Evolutionary conservation across 2,329 filamentous ascomycete genomes (phyloP), one percentile per base, ranked within the genome.

Genomic region (Colletotrichum tofieldiae): DNA sequence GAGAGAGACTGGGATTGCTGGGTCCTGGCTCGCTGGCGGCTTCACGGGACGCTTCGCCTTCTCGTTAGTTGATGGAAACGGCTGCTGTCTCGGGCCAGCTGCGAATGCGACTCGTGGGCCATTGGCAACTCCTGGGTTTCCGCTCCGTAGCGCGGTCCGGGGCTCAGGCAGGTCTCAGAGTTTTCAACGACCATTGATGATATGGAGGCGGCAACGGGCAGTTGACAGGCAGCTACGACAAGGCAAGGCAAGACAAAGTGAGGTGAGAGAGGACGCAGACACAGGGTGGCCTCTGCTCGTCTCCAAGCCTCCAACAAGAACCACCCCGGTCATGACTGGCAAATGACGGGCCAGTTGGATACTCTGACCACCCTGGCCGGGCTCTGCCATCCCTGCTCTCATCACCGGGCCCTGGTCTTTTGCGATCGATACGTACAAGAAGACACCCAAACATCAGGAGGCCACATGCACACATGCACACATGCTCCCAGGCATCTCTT

Each of bases 341-440:
- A 55, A 67, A 71, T 67, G 49, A 26, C 49, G 47, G 49, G 9
- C 49, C 16, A 18, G 52, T 26, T 51, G 32, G 49, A 45, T 51
- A 23, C 51, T 56, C 37, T 43, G 54, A 51, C 49, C 61, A 59
- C 37, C n/a, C 32, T 43, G 41, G 29, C 43, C n/a, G 23, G 43
- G 45, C 20, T 23, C 37, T 2, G 20, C 37, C 32, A 37, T 35
- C 66, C 62, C 64, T 71, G 43, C 41, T 62, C 26, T 39, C 35
- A 49, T 35, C 56, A 20, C 26, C 29, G 49, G 7, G 49, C 26
- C 26, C 7, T 29, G 14, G 26, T 20, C 49, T 32, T 11, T 32
- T 7, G 26, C 16, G 8, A 3, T 8, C 29, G 7, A 12, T 51
- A 51, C 49, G 23, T 29, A 51, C 23, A 16, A 20, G 2, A 2